phyloP scores from a whole-genome alignment of 768 basidiomycete species.

The Pulveroboletus sp. region DNA sequence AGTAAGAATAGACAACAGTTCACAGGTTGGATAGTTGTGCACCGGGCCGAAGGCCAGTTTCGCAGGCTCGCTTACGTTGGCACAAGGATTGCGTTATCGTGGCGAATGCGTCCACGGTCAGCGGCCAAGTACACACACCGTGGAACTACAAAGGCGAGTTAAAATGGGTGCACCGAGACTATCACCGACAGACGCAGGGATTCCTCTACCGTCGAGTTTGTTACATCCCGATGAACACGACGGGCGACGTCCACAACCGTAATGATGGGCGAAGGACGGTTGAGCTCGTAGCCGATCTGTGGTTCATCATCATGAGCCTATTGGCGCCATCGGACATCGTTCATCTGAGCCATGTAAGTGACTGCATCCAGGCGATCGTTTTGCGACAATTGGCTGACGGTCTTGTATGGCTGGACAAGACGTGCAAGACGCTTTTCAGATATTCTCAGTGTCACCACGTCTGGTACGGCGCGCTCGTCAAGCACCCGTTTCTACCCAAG shows the following conservation, averaged over 20 bases:
- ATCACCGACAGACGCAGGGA: neutral
- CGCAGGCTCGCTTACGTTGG: constrained; percentile 5
- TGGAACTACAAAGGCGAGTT: constrained; percentile 3
- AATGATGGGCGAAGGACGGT: neutral
- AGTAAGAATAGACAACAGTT: too few species aligned
- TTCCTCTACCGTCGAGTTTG: neutral
- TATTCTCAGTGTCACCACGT: constrained; percentile 26
- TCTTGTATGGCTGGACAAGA: constrained; percentile 8
- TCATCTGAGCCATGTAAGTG: constrained; percentile 26
- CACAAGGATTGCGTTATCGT: constrained; percentile 19
- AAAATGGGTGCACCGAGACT: constrained; percentile 7
- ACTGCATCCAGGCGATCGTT: neutral
- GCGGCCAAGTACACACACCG: neutral
- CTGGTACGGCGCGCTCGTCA: constrained; percentile 23
- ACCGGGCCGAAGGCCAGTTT: too few species aligned
- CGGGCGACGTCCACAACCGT: neutral
- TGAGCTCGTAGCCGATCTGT: constrained; percentile 25
- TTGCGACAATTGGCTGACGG: neutral
- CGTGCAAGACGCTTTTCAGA: constrained; percentile 22
- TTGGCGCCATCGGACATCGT: constrained; percentile 25
- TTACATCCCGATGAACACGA: constrained; percentile 1
- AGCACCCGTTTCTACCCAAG: constrained; percentile 23
- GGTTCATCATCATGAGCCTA: constrained; percentile 29
- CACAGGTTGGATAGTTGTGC: too few species aligned
- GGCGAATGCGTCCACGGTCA: constrained; percentile 12